Conservation (phyloP, 192 early-diverging fungal species). For the Podila verticillata region DNA sequence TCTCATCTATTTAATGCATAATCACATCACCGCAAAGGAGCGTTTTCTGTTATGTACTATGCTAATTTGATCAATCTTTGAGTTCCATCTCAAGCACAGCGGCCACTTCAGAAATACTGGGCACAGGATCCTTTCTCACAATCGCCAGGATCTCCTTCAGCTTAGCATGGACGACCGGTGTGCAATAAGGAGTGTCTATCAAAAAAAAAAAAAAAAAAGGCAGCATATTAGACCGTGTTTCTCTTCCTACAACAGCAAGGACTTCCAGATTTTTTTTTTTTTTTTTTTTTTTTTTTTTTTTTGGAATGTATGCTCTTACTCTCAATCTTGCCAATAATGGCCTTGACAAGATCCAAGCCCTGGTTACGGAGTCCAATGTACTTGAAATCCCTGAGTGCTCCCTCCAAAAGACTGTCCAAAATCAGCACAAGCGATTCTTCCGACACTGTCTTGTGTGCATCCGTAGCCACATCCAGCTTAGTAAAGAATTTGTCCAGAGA, state of each 20-base stretch:
- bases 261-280: no score
- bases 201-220: background rate
- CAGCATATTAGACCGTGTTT: no score
- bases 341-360: conserved; percentile 59
- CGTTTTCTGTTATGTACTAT: background rate
- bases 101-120: conserved; percentile 57
- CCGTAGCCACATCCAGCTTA: conserved; percentile 16
- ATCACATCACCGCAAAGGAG: background rate
- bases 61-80: background rate
- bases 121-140: conserved; percentile 54
- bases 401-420: conserved; percentile 54
- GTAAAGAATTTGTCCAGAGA: conserved; percentile 67
- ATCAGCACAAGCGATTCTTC: conserved; percentile 38
- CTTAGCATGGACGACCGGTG: conserved; percentile 12
- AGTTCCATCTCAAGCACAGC: conserved; percentile 11
- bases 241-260: no score
- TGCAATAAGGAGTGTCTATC: conserved; percentile 17
- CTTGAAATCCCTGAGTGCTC: conserved; percentile 66
- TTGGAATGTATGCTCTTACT: no score
- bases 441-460: background rate
- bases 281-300: no score
- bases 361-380: conserved; percentile 72
- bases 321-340: conserved; percentile 43
- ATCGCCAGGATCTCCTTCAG: conserved; percentile 12
- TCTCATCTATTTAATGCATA: no score